Base-by-base conservation (phyloP, 2,329 filamentous ascomycete genomes). In the Cryphonectria parasitica region DNA sequence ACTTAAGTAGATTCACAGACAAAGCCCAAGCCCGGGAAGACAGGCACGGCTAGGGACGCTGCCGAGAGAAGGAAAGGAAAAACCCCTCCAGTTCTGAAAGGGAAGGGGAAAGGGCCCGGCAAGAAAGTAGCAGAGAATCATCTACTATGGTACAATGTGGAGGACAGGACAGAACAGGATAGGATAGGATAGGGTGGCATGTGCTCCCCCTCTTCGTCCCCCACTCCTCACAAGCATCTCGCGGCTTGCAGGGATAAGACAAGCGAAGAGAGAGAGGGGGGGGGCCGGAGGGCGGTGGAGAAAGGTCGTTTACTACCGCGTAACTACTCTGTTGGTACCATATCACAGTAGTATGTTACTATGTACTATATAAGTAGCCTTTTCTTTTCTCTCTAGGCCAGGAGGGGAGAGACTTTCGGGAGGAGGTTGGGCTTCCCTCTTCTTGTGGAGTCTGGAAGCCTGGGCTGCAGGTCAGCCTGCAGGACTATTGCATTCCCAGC, bases 401-500 rank as follows among this genome's bases (percentile, higher is more conserved):
- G 63, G 43, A 43, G 43, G n/a, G n/a, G 52, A 39, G 52, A 28
- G 10, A 15, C 10, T 6, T 54, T 28, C 15, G 19, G 25, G 52
- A 52, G 45, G 45, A 28, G 52, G 52, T 28, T 56, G 52, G 52
- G 52, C 25, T 31, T 6, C 22, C n/a, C n/a, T 49, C 22, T n/a
- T 49, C 25, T 25, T 28, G 52, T 66, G 64, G 64, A 41, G 64
- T 54, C 43, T 66, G 13, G 64, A 36, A 56, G 63, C 45, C 52
- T 54, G 45, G 45, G 31, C 62, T 64, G 45, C 64, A 54, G 43
- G 25, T 39, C 45, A 66, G 64, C 64, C 43, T 66, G 64, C 64
- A 54, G 64, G 31, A 66, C 52, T 39, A 66, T 39, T 64, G 62
- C 62, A 64, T 64, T 31, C 62, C 62, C 43, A 49, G 62, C 61